Conservation (phyloP, 2,329 filamentous ascomycete species). For the Arthroderma uncinatum region DNA sequence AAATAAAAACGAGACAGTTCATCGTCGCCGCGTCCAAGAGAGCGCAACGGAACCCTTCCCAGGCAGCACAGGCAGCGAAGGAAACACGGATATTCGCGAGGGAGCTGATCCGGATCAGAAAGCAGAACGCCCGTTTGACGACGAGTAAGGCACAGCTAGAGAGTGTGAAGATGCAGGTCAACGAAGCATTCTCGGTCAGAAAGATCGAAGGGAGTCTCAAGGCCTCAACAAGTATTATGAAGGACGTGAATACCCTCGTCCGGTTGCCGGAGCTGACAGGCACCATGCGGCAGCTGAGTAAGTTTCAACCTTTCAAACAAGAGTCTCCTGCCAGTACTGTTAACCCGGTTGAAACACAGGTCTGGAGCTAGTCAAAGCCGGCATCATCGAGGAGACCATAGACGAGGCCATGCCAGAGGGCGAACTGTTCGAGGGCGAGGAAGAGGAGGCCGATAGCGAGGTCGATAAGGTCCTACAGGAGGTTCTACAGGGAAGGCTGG, state of each 20-base stretch:
- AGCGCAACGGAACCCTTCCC: slow-evolving; percentile 66
- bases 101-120: slow-evolving; percentile 74
- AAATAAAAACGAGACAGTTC: slow-evolving; percentile 71
- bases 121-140: slow-evolving; percentile 59
- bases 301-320: neutral
- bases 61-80: slow-evolving; percentile 63
- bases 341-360: slow-evolving; percentile 9
- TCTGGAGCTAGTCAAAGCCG: slow-evolving; percentile 76
- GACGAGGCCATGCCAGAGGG: slow-evolving; percentile 69
- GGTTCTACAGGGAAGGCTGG: slow-evolving; percentile 71
- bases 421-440: slow-evolving; percentile 57
- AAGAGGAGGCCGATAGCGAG: slow-evolving; percentile 69
- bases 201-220: slow-evolving; percentile 91
- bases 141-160: slow-evolving; percentile 86
- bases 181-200: slow-evolving; percentile 86
- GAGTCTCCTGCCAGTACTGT: slow-evolving; percentile 38
- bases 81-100: slow-evolving; percentile 82
- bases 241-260: slow-evolving; percentile 81
- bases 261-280: slow-evolving; percentile 72
- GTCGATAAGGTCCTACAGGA: slow-evolving; percentile 89
- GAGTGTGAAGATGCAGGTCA: slow-evolving; percentile 94
- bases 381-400: slow-evolving; percentile 96
- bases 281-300: slow-evolving; percentile 63
- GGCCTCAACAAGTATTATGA: slow-evolving; percentile 86
- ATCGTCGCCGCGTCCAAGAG: slow-evolving; percentile 76